A percentile compares a stretch with the other conserved stretches of the same genome.
These are phyloP conservation scores for Gamarada debralockiae DNA, from an alignment of 495 filamentous ascomycete genomes.

Conservation along the genomic window DNA sequence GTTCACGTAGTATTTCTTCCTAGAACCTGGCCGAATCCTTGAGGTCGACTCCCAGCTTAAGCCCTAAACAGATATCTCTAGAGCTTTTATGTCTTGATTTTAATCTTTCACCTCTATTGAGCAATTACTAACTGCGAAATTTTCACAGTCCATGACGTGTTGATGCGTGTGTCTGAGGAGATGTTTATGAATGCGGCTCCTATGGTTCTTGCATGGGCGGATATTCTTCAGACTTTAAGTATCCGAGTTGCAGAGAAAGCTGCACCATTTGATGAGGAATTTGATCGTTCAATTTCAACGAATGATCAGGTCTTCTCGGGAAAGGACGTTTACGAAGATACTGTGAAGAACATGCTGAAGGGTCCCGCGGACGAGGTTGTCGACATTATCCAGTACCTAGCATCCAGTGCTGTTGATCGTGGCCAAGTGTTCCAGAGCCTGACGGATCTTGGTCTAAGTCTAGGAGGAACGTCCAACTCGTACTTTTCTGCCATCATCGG, in stretches of 20 bases:
- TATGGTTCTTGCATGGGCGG: conserved; percentile 70
- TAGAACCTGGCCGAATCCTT: too few relatives aligned
- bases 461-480: conserved; percentile 39
- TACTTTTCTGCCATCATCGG: conserved; percentile 43
- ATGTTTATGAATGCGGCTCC: conserved; percentile 54
- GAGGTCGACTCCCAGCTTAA: too few relatives aligned
- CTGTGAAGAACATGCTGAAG: conserved; percentile 44
- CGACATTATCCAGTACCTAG: conserved; percentile 44
- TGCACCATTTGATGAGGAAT: background rate
- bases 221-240: conserved; percentile 62
- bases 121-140: too few relatives aligned
- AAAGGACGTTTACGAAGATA: conserved; percentile 44
- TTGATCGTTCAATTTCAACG: background rate
- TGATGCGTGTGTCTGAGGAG: conserved; percentile 45
- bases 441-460: conserved; percentile 45
- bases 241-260: conserved; percentile 5
- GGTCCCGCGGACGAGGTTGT: conserved; percentile 38
- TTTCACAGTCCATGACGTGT: conserved; percentile 63
- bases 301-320: conserved; percentile 25
- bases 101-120: too few relatives aligned
- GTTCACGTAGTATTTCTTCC: too few relatives aligned
- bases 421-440: conserved; percentile 61
- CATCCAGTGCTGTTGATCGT: conserved; percentile 44
- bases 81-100: too few relatives aligned
- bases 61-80: too few relatives aligned